Conservation (phyloP, 306 rosid genomes). For the Castanea mollissima region DNA sequence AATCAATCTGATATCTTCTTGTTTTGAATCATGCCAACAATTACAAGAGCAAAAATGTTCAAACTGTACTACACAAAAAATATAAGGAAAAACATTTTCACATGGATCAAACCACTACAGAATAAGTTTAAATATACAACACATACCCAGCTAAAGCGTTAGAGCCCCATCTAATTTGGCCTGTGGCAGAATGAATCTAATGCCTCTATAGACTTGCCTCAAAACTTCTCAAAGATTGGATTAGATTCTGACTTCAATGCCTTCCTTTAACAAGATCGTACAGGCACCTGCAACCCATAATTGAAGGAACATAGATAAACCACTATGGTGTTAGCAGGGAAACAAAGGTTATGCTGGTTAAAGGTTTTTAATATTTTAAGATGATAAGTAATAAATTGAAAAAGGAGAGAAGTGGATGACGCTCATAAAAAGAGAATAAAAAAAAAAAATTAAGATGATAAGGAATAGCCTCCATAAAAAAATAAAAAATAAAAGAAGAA, state of each 20-base stretch:
- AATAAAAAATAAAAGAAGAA: too few relatives aligned
- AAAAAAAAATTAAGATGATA: not conserved
- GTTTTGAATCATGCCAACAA: not conserved
- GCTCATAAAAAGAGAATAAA: not conserved
- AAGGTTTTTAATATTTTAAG: not conserved
- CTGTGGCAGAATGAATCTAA: not conserved
- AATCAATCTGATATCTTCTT: not conserved
- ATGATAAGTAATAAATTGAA: not conserved
- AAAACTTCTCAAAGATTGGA: not conserved
- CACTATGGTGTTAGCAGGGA: not conserved
- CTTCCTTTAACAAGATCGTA: slow-evolving; percentile 66
- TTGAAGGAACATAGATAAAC: not conserved
- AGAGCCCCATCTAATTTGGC: not conserved
- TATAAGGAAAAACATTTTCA: not conserved
- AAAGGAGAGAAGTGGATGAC: not conserved
- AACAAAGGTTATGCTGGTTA: not conserved
- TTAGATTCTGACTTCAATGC: slow-evolving; percentile 77
- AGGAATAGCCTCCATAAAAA: not conserved
- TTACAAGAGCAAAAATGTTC: not conserved
- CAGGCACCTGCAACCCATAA: slow-evolving; percentile 57
- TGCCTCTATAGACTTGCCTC: not conserved
- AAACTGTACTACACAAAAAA: not conserved
- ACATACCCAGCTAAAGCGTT: not conserved
- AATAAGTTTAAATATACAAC: not conserved
- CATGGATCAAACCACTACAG: not conserved